Conservation (phyloP, 2,329 filamentous ascomycete species). For the Aspergillus phoenicis region DNA sequence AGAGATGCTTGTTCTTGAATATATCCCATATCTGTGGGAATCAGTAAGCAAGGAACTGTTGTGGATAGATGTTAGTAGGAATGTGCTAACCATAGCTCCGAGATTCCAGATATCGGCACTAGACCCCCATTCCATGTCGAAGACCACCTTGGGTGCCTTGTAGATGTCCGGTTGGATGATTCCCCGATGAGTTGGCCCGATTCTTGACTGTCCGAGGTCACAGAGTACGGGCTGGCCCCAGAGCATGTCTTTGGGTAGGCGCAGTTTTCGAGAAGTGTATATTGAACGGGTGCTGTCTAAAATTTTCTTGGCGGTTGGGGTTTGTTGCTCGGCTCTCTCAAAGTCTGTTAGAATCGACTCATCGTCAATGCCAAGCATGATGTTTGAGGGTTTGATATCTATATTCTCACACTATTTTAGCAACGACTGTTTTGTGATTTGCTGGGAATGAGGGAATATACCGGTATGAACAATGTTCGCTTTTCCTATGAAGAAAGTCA, state of each 20-base stretch:
- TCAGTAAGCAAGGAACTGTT: rapidly evolving
- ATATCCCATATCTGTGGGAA: background rate
- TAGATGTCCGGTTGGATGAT: background rate
- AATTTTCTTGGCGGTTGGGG: background rate
- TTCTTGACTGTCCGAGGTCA: background rate
- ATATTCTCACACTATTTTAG: too few species aligned
- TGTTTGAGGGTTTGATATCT: background rate
- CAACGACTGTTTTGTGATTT: too few species aligned
- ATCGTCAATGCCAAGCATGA: background rate
- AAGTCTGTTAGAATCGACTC: background rate
- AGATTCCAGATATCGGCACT: slow-evolving; percentile 12
- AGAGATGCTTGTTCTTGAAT: background rate
- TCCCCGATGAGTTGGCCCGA: background rate
- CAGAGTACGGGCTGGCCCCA: background rate
- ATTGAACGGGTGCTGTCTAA: background rate
- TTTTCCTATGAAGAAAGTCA: background rate
- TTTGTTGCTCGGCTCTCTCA: background rate
- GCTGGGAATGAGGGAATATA: too few species aligned
- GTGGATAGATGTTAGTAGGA: too few species aligned
- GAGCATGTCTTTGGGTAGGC: background rate
- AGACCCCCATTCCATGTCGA: slow-evolving; percentile 5
- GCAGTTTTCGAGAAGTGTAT: background rate
- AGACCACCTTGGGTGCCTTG: slow-evolving; percentile 6
- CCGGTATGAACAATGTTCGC: too few species aligned
- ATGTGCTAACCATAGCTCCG: background rate